These are phyloP conservation scores for Fusarium oligoseptatum DNA, from an alignment of 2,329 filamentous ascomycete genomes.

Conservation along the genomic window DNA sequence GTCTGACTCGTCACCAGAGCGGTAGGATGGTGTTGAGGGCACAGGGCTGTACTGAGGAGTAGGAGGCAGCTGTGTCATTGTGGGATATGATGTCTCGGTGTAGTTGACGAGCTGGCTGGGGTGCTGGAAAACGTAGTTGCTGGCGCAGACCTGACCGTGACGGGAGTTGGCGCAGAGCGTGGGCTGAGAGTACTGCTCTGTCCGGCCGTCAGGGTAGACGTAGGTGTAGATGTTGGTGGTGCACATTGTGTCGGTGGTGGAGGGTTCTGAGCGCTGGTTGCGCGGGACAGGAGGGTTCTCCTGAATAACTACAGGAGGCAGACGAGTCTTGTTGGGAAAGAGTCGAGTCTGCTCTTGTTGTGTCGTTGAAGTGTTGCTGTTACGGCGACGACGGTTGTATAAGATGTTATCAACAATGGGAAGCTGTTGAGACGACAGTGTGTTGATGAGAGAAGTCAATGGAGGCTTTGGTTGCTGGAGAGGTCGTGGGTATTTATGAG, in stretches of 20 bases:
- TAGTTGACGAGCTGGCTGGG: conserved; percentile 55
- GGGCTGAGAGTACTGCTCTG: conserved; percentile 51
- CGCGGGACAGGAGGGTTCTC: conserved; percentile 38
- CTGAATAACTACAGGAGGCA: conserved; percentile 41
- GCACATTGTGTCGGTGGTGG: conserved; percentile 61
- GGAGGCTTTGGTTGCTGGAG: conserved; percentile 9
- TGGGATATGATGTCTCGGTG: conserved; percentile 45
- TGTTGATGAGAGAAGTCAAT: conserved; percentile 25
- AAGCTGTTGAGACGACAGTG: conserved; percentile 37
- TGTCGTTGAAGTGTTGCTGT: conserved; percentile 24
- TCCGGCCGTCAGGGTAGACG: conserved; percentile 60
- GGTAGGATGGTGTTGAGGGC: conserved; percentile 50
- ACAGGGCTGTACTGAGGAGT: conserved; percentile 55
- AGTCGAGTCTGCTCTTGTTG: conserved; percentile 23
- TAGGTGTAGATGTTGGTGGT: conserved; percentile 62
- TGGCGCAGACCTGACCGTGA: conserved; percentile 57
- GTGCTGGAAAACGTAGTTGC: conserved; percentile 57
- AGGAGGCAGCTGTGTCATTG: conserved; percentile 55
- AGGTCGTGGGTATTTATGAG: conserved; percentile 11
- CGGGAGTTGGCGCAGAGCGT: conserved; percentile 57
- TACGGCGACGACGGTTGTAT: conserved; percentile 32
- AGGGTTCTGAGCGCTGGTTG: conserved; percentile 31
- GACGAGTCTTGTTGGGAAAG: conserved; percentile 20
- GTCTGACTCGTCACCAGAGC: conserved; percentile 56
- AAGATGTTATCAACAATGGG: conserved; percentile 41